These are phyloP conservation scores for Eruca vesicaria DNA, from an alignment of 441 rosid species.

Conservation along the genomic window DNA sequence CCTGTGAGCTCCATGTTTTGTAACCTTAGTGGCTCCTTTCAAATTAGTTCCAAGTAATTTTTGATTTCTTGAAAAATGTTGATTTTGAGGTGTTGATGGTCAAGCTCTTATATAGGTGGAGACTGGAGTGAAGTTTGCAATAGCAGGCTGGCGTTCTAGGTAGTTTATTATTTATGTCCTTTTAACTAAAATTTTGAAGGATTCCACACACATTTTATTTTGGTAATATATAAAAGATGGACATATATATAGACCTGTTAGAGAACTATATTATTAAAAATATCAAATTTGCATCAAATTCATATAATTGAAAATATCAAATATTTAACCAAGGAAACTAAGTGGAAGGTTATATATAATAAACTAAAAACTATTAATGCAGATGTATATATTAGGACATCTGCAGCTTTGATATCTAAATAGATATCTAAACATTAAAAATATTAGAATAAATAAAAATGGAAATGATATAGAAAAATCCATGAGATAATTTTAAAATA, in stretches of 20 bases:
- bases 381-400: not conserved
- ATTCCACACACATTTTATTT: not conserved
- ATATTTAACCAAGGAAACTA: not conserved
- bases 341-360: not conserved
- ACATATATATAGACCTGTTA: not conserved
- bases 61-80: not conserved
- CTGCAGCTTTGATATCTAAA: not conserved
- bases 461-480: not conserved
- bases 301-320: not conserved
- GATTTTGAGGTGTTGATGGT: constrained; percentile 1
- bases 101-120: not conserved
- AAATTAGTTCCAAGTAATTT: not conserved
- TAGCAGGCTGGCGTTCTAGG: not conserved
- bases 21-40: not conserved
- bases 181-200: not conserved
- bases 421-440: not conserved
- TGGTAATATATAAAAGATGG: not conserved
- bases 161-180: not conserved
- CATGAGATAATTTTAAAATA: not conserved
- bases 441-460: too few relatives aligned
- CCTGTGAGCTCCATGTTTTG: not conserved
- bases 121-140: not conserved
- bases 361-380: not conserved
- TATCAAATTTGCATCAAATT: not conserved
- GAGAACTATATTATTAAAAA: not conserved